Conservation (phyloP, 2,329 filamentous ascomycete genomes). For the Phialemonium atrogriseum region DNA sequence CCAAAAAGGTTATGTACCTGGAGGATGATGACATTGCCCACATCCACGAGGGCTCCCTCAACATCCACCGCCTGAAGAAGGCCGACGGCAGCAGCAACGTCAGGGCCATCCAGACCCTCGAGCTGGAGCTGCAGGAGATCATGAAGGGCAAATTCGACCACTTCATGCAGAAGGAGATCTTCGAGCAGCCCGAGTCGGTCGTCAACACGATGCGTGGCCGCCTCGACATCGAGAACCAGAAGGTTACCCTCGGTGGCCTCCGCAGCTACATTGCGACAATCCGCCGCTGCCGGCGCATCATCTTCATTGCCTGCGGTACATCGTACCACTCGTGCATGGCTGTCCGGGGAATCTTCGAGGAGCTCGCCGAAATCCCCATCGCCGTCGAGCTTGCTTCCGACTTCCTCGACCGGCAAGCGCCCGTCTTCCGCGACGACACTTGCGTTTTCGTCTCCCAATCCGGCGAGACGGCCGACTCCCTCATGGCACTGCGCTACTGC, state of each 20-base stretch:
- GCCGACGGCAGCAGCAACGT: constrained; percentile 95
- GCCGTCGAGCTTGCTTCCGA: constrained; percentile 94
- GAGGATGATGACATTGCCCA: constrained; percentile 99
- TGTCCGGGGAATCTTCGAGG: constrained; percentile 94
- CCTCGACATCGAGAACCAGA: constrained; percentile 87
- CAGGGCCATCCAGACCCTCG: constrained; percentile 94
- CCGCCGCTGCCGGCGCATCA: constrained; percentile 90
- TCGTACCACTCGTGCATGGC: constrained; percentile 99
- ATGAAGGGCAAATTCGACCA: constrained; percentile 99
- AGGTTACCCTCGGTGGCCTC: constrained; percentile 89
- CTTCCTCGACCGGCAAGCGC: constrained; percentile 92
- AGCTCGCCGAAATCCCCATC: constrained; percentile 96
- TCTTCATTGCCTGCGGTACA: constrained; percentile 98
- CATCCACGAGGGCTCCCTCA: constrained; percentile 97
- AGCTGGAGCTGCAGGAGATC: constrained; percentile 98
- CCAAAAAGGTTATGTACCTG: constrained; percentile 99
- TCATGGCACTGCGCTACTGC: constrained; percentile 96
- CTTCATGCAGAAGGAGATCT: constrained; percentile 99
- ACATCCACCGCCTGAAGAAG: constrained; percentile 98
- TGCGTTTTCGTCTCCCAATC: constrained; percentile 99
- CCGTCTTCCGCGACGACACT: constrained; percentile 98
- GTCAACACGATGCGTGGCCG: constrained; percentile 99
- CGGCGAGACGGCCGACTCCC: constrained; percentile 94
- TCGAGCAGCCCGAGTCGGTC: constrained; percentile 98
- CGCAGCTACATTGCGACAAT: constrained; percentile 96